Evolutionary conservation across 2,329 filamentous ascomycete species (phyloP).

Genomic region (Epichloe glyceriae): DNA sequence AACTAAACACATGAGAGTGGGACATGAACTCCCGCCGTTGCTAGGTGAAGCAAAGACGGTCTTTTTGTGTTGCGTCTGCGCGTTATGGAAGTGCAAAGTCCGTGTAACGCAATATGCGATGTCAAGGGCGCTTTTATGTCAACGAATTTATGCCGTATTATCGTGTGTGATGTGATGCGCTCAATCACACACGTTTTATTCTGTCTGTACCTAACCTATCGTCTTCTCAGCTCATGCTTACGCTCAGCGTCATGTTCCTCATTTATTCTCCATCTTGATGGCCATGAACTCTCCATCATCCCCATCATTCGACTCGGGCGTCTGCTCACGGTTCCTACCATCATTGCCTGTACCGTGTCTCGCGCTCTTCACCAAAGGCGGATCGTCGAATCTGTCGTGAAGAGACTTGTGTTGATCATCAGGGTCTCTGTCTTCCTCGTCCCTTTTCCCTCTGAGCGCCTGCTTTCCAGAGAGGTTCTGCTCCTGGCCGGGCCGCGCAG

Average conservation of each 20-base stretch:
- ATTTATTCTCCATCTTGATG: constrained; percentile 3
- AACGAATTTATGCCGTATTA: no score
- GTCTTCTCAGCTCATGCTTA: constrained; percentile 2
- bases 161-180: no score
- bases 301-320: background rate
- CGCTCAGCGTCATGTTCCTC: constrained; percentile 19
- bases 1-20: background rate
- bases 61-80: background rate
- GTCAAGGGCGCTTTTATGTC: no score
- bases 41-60: background rate
- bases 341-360: background rate
- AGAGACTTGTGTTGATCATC: background rate
- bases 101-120: no score
- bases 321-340: background rate
- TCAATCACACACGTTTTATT: no score
- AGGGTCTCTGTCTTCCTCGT: background rate
- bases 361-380: constrained; percentile 18
- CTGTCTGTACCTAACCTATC: no score
- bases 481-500: background rate
- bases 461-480: no score
- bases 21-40: background rate
- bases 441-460: no score
- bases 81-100: no score
- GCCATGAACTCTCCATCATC: constrained; percentile 2
- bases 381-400: constrained; percentile 1